Percentiles rank a stretch among this genome's conserved stretches.
Evolutionary conservation across 345 rosid species (phyloP).

Genomic region (Brassica carinata): DNA sequence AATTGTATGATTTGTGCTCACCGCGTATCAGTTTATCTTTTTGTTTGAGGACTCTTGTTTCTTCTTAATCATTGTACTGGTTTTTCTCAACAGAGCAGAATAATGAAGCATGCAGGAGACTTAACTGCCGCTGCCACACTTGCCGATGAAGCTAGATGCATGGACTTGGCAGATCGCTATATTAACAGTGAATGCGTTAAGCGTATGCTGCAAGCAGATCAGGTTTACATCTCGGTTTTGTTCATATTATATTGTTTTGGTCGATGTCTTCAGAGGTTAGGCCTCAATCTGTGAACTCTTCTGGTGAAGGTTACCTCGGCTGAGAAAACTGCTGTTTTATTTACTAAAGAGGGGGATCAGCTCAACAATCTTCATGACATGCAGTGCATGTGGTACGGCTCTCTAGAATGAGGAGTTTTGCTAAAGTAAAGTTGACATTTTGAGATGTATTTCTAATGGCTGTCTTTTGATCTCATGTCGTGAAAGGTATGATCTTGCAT

Average conservation of each 20-base stretch:
- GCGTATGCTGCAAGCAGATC: conserved; percentile 99
- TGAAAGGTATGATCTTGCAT: conserved; percentile 95
- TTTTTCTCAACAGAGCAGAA: conserved; percentile 72
- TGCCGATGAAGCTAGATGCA: conserved; percentile 99
- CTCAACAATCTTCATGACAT: conserved; percentile 99
- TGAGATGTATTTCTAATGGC: conserved; percentile 24
- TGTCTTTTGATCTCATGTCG: conserved; percentile 12
- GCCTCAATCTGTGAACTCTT: conserved; percentile 14
- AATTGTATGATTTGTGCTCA: conserved; percentile 14
- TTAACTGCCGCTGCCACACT: conserved; percentile 83
- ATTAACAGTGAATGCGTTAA: conserved; percentile 95
- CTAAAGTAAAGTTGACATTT: conserved; percentile 16
- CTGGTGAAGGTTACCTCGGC: conserved; percentile 76
- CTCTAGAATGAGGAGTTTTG: conserved; percentile 21
- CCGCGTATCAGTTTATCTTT: background rate
- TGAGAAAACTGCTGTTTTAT: conserved; percentile 88
- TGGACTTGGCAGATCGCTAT: conserved; percentile 98
- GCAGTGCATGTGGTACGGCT: conserved; percentile 99
- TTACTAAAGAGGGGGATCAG: conserved; percentile 98
- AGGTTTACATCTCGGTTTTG: conserved; percentile 53
- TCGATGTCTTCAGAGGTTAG: background rate
- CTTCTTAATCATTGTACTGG: conserved; percentile 22
- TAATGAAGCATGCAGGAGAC: conserved; percentile 98
- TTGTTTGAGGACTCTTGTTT: conserved; percentile 9
- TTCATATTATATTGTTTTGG: conserved; percentile 12